Base-by-base conservation (phyloP, 1,139 yeast genomes). In the Candida sp. region DNA sequence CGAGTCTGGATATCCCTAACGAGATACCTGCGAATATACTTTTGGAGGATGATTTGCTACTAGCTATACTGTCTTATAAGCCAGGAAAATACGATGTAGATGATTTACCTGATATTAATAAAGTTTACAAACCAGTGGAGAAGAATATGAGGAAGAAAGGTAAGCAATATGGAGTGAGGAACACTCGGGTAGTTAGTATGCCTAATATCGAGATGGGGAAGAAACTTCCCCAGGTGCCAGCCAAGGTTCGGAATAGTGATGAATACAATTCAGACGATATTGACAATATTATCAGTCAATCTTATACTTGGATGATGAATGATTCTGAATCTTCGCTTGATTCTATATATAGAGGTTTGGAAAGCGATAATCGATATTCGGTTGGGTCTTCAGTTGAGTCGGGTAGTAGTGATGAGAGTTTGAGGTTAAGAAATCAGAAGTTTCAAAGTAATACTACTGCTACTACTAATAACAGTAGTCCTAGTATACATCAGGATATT, bases 31-130 rank as follows among this genome's bases (percentile, higher is more conserved):
- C 53, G 1, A 22, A 25, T 5, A 33, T 40, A n/a, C 33, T 29
- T 19, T 38, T 40, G 34, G 46, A 49, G n/a, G 55, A 57, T 39
- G 70, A 65, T 45, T 51, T 66, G 40, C 43, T 59, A 7, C 58
- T 60, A 41, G 75, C 71, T 12, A 60, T 65, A 4, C 56, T 55
- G 15, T 50, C 64, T 4, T 67, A 58, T 46, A 53, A 53, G 34
- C 73, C 74, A 1, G 59, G 63, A 2, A 51, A 50, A 7, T 56
- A 52, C 45, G 46, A 58, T 4, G 32, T 55, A 8, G 54, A 54
- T 4, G 75, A 72, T 40, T 55, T 73, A 9, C 75, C 75, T 2
- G 51, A 51, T 4, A 48, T 43, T 1, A 44, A 68, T 11, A 74
- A 75, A 2, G 57, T 65, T 1, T 60, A 61, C 46, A 53, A 53